These are phyloP conservation scores for Camellia sinensis DNA, from an alignment of 148 eudicot species.

Conservation along the genomic window DNA sequence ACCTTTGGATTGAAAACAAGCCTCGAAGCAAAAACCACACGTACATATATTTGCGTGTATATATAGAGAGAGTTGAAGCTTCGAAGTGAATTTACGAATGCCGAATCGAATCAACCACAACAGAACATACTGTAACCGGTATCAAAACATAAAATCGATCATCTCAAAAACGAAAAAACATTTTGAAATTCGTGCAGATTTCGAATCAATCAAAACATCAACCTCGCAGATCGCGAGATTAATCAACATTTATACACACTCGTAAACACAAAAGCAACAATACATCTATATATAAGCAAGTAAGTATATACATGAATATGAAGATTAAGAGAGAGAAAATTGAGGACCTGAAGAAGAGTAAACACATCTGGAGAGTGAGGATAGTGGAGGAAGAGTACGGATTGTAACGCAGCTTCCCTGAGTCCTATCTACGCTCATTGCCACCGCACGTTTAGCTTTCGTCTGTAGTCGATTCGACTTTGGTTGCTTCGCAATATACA, in stretches of 20 bases:
- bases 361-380: constrained; percentile 3
- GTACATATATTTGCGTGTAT: too few species aligned
- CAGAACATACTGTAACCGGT: neutral
- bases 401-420: constrained; percentile 19
- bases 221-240: neutral
- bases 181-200: neutral
- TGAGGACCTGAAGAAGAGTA: constrained; percentile 15
- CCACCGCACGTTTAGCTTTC: neutral
- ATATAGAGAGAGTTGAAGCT: neutral
- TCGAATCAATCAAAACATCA: neutral
- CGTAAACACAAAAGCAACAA: neutral
- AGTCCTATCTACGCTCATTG: constrained; percentile 9
- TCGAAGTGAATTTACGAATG: neutral
- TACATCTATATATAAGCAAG: neutral
- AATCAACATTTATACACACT: neutral
- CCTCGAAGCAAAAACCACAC: neutral
- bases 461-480: neutral
- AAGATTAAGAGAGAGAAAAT: neutral
- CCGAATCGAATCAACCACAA: neutral
- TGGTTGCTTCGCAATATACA: neutral
- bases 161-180: neutral
- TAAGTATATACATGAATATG: neutral
- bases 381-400: neutral
- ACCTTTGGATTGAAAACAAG: neutral
- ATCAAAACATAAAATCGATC: neutral